Base-by-base conservation (phyloP, 192 early-diverging fungal genomes). In the Podochytrium sp. region DNA sequence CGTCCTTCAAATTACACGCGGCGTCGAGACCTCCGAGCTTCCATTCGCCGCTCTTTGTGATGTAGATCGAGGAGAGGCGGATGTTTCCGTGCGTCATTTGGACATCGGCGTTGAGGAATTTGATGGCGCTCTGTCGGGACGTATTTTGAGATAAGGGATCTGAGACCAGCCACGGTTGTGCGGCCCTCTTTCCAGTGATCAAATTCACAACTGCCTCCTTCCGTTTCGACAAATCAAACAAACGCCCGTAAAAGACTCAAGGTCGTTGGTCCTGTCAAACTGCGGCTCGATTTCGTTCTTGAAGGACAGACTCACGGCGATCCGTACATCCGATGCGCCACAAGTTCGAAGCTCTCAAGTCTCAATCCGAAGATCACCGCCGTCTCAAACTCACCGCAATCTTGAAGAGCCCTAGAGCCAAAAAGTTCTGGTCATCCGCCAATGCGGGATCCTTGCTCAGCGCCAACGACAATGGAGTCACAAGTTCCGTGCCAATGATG, bases 1-100 rank as follows among this genome's bases (percentile, higher is more conserved):
- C 88, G 67, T 95, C 92, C 47, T 87, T 92, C 57, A 89, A 74
- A 4, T 86, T 88, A 53, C 89, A 87, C 30, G 93, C 71, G 25
- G 91, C 62, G 63, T 99, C 97, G 41, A 97, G 85, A 2, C 94
- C 95, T n/a, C 93, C 92, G 35, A 99, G 75, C 76, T 81, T 94
- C 96, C 95, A 99, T 78, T 99, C 97, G 53, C 97, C 97, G 7
- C 93, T 91, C 63, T 90, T 88, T 16, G 93, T 98, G 29, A 90
- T 91, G 74, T 90, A 97, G 60, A 99, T 91, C 0, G 93, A 92
- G 0, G 84, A 84, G 5, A 90, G 77, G 7, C 87, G 85, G 55
- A 99, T 70, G 81, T 92, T 95, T 16, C 93, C 97, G 68, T 99
- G 97, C 2, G 96, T 89, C 76, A 97, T 82, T 25, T 80, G 79